Evolutionary conservation across 345 rosid species (phyloP).

Genomic region (Euclidium syriacum): DNA sequence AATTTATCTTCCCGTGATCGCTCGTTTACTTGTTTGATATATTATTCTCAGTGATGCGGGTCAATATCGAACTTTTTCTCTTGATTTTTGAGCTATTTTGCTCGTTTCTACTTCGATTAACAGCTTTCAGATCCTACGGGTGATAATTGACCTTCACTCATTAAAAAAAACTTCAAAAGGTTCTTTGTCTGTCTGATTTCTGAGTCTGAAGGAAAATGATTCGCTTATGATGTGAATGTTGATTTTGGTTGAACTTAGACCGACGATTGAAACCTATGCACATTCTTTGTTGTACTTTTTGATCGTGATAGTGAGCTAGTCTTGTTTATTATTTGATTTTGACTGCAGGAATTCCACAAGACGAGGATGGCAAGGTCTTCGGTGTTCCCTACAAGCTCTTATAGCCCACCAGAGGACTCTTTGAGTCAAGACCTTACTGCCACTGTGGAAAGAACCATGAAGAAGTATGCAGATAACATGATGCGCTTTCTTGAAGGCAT

Average conservation of each 20-base stretch:
- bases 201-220: not conserved
- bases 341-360: conserved; percentile 70
- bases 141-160: not conserved
- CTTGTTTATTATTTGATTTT: not conserved
- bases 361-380: conserved; percentile 67
- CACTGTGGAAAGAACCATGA: conserved; percentile 71
- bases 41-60: not conserved
- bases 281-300: not conserved
- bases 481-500: conserved; percentile 96
- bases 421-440: conserved; percentile 51
- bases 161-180: not conserved
- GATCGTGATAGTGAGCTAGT: not conserved
- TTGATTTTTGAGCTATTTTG: not conserved
- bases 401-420: conserved; percentile 88
- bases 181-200: not conserved
- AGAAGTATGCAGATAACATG: conserved; percentile 64
- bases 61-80: not conserved
- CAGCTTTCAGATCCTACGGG: not conserved
- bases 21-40: not conserved
- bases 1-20: not conserved
- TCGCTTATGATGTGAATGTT: not conserved
- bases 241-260: no score
- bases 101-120: not conserved
- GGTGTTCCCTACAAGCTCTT: conserved; percentile 49
- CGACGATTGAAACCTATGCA: not conserved